Evolutionary conservation across 2,329 filamentous ascomycete species (phyloP).

Genomic region (Orbilia oligospora): DNA sequence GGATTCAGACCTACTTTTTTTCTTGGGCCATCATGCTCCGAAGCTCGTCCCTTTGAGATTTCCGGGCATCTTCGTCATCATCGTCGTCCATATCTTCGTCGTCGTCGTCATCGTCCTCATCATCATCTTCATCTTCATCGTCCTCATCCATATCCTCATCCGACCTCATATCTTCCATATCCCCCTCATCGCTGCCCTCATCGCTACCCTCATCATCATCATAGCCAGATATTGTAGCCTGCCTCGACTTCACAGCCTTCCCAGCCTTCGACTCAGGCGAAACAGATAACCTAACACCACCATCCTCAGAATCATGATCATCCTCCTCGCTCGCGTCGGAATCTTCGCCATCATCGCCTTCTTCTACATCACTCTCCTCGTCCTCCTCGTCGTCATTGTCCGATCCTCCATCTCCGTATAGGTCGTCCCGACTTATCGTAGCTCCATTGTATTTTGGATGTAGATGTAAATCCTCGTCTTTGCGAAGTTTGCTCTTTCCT

Average conservation of each 20-base stretch:
- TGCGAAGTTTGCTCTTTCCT: slow-evolving; percentile 86
- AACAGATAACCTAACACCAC: slow-evolving; percentile 60
- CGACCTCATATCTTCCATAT: slow-evolving; percentile 66
- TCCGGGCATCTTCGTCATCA: slow-evolving; percentile 66
- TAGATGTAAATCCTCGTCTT: slow-evolving; percentile 77
- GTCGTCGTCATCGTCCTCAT: slow-evolving; percentile 56
- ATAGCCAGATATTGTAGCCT: slow-evolving; percentile 61
- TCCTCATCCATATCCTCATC: slow-evolving; percentile 71
- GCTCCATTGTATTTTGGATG: slow-evolving; percentile 86
- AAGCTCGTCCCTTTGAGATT: slow-evolving; percentile 72
- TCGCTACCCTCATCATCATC: slow-evolving; percentile 70
- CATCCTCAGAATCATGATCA: slow-evolving; percentile 63
- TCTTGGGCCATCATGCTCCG: slow-evolving; percentile 78
- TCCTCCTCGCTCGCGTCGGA: slow-evolving; percentile 64
- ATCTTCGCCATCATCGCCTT: slow-evolving; percentile 62
- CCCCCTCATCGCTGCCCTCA: slow-evolving; percentile 69
- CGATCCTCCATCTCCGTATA: slow-evolving; percentile 73
- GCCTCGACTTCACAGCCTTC: slow-evolving; percentile 42
- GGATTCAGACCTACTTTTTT: slow-evolving; percentile 76
- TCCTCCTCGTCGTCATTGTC: slow-evolving; percentile 71
- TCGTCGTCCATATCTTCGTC: slow-evolving; percentile 65
- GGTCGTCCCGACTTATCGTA: slow-evolving; percentile 78
- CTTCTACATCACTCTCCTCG: slow-evolving; percentile 64
- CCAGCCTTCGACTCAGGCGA: slow-evolving; percentile 49
- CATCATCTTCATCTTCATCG: slow-evolving; percentile 68